Evolutionary conservation across 208 protist species (phyloP), one percentile per base, ranked within the genome.

Genomic region (Novymonas esmeraldas): DNA sequence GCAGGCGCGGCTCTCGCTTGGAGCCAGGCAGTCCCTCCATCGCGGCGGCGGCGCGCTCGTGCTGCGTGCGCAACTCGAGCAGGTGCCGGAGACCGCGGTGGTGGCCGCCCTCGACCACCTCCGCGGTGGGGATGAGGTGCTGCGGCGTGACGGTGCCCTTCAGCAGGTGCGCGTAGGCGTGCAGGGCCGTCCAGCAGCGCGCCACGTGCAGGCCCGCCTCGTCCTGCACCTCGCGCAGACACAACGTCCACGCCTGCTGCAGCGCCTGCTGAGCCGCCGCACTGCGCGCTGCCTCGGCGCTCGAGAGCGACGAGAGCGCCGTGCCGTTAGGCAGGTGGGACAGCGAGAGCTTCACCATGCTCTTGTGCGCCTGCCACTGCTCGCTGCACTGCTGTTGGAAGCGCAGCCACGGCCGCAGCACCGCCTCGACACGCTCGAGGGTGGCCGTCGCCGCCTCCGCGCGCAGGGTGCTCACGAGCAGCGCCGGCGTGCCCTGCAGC

Each of bases 21-120:
- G 20, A 49, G 11, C 59, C 56, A 6, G 54, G 38, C 14, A 66
- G 59, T 18, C 54, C 70, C 28, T 78, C 72, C 64, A 89, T 71
- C 38, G 71, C 50, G 18, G 77, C 76, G 18, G 66, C 64, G 22
- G 76, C 56, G 6, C 68, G 73, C 33, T 82, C 74, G 42, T 88
- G 79, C 18, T 78, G 65, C 39, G 66, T 73, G 16, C 82, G 81
- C 52, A 94, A 73, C 65, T 78, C 79, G 34, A 94, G 73, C 7
- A 96, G 77, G 46, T 91, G 80, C 20, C 84, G 77, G 45, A 96
- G 79, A 6, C 86, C 83, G 31, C 82, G 77, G 68, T 96, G 90
- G n/a, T 82, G 78, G 20, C 88, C 85, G 18, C 79, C 70, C 36
- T 72, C 59, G 24, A 81, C 65, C 9, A 66, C 67, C 34, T 79